Conservation (phyloP, 805 yeast species). For the Lipomyces anomalus region DNA sequence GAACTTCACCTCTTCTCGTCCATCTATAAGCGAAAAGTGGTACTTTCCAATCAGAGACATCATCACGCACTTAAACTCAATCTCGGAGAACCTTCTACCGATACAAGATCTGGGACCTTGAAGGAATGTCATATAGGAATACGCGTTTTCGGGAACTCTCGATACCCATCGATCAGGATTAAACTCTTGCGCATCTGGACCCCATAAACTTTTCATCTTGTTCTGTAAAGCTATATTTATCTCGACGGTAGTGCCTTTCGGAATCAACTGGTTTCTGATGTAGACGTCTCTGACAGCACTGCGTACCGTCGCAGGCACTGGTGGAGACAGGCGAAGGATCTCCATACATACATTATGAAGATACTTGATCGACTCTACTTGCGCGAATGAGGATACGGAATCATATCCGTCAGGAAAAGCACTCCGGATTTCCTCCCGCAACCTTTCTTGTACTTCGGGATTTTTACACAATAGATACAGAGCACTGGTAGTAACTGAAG, state of each 20-base stretch:
- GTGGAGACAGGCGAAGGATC: slow-evolving; percentile 9
- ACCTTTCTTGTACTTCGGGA: slow-evolving; percentile 12
- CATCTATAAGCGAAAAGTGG: slow-evolving; percentile 7
- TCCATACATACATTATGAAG: slow-evolving; percentile 16
- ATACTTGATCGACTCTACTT: slow-evolving; percentile 9
- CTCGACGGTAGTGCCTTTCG: slow-evolving; percentile 12
- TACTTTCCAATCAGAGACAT: slow-evolving; percentile 12
- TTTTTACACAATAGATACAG: slow-evolving; percentile 5
- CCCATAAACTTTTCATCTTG: slow-evolving; percentile 15
- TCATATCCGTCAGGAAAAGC: slow-evolving; percentile 16
- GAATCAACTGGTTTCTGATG: slow-evolving; percentile 5
- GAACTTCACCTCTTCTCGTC: slow-evolving; percentile 2
- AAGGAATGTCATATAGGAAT: slow-evolving; percentile 15
- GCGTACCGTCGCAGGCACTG: slow-evolving; percentile 17
- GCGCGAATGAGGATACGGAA: slow-evolving; percentile 6
- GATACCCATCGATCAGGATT: slow-evolving; percentile 20
- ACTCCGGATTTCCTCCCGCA: slow-evolving; percentile 13
- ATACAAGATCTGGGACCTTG: slow-evolving; percentile 20
- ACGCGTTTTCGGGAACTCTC: slow-evolving; percentile 4
- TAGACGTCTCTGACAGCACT: slow-evolving; percentile 12
- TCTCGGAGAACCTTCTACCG: slow-evolving; percentile 17
- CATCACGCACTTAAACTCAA: slow-evolving; percentile 12
- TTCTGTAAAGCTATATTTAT: slow-evolving; percentile 9
- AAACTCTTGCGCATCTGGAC: slow-evolving; percentile 16
- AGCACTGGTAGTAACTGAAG: slow-evolving; percentile 15